phyloP scores from a whole-genome alignment of 352 stramenopile species.

The Pythium rhizo-oryzae region DNA sequence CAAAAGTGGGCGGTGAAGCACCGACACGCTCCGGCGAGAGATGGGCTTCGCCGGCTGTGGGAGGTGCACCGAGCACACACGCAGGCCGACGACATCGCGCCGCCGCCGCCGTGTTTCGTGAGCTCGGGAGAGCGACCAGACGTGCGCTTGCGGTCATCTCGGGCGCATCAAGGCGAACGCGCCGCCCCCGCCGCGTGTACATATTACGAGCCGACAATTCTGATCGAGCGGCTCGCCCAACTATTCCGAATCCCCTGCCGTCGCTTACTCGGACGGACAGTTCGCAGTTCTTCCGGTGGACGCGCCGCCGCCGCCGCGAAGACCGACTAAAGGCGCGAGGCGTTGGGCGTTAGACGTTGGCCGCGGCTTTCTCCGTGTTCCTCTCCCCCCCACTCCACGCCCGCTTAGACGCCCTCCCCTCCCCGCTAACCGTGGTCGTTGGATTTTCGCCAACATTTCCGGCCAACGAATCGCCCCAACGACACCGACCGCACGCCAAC shows the following conservation, averaged over 20 bases:
- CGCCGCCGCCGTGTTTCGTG: conserved; percentile 14
- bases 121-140: background rate
- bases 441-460: background rate
- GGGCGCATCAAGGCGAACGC: background rate
- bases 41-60: background rate
- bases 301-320: too few species aligned
- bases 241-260: background rate
- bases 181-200: background rate
- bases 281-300: background rate
- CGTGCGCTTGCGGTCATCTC: background rate
- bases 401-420: too few species aligned
- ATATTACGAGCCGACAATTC: background rate
- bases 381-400: background rate
- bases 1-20: conserved; percentile 7
- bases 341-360: background rate
- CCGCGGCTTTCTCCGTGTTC: background rate
- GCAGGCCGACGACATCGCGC: background rate
- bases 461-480: background rate
- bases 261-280: background rate
- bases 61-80: background rate
- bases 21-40: conserved; percentile 10
- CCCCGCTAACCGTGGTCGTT: background rate
- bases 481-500: background rate
- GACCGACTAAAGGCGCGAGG: background rate
- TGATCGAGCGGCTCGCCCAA: background rate